Percentiles rank a stretch among this genome's conserved stretches.
Conservation (phyloP, 768 basidiomycete species). For the Coprinopsis sp. region DNA sequence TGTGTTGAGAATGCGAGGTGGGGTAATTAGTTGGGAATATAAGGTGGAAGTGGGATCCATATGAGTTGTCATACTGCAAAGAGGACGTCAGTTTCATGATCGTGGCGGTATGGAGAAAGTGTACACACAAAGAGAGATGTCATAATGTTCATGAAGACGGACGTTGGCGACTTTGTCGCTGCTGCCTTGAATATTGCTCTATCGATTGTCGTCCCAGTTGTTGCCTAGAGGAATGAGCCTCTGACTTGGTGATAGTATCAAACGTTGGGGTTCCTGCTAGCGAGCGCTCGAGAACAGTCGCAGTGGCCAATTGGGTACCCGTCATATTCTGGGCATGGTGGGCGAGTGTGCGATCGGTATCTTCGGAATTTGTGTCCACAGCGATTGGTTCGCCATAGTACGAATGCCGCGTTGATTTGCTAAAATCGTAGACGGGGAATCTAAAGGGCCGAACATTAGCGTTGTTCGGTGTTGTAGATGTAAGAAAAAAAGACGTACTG, state of each 20-base stretch:
- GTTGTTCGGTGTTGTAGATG: background rate
- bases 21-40: too few species aligned
- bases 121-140: too few species aligned
- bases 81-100: too few species aligned
- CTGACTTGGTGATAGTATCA: conserved; percentile 26
- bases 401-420: conserved; percentile 63
- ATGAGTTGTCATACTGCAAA: too few species aligned
- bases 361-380: conserved; percentile 36
- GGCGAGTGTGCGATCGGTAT: conserved; percentile 37
- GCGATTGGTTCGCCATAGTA: conserved; percentile 76
- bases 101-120: too few species aligned
- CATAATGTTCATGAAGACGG: too few species aligned
- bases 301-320: conserved; percentile 39
- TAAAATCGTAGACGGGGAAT: conserved; percentile 88
- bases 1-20: too few species aligned
- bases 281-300: conserved; percentile 47
- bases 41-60: too few species aligned
- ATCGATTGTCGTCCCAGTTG: background rate
- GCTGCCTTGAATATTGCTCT: too few species aligned
- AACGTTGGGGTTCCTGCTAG: conserved; percentile 40
- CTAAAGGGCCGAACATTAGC: conserved; percentile 33
- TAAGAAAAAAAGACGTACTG: conserved; percentile 48
- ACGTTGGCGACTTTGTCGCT: too few species aligned
- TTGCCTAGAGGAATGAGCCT: conserved; percentile 15
- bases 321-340: conserved; percentile 36